Evolutionary conservation across 2,329 filamentous ascomycete genomes (phyloP).

Genomic region (Dryadomyces quercus-mongolicae): DNA sequence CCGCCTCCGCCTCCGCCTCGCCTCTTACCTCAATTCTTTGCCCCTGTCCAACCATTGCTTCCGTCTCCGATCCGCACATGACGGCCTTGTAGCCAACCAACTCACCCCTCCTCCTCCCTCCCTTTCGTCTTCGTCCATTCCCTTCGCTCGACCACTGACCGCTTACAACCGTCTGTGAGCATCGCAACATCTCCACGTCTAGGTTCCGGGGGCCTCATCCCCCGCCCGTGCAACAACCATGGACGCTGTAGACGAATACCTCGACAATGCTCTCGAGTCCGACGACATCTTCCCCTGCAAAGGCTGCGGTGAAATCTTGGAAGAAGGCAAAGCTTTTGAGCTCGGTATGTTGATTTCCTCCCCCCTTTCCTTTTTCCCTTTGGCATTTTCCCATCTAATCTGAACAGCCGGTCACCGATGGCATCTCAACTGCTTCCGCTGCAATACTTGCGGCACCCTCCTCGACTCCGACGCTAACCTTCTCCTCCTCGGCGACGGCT

Average conservation of each 20-base stretch:
- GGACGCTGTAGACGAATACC: conserved; percentile 47
- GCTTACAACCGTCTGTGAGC: background rate
- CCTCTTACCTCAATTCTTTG: no score
- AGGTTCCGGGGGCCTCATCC: conserved; percentile 3
- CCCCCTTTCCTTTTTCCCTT: background rate
- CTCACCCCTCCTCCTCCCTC: no score
- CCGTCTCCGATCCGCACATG: no score
- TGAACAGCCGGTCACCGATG: conserved; percentile 80
- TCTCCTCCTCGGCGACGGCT: conserved; percentile 90
- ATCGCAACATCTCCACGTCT: background rate
- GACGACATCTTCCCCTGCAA: conserved; percentile 86
- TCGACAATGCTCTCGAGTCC: conserved; percentile 56
- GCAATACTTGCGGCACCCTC: conserved; percentile 87
- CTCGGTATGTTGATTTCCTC: conserved; percentile 50
- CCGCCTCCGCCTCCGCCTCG: background rate
- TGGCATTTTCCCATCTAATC: background rate
- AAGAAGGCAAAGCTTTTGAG: conserved; percentile 98
- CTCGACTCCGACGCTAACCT: conserved; percentile 98
- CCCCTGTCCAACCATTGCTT: no score
- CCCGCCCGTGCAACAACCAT: conserved; percentile 21
- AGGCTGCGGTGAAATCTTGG: conserved; percentile 91
- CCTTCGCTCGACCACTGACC: background rate
- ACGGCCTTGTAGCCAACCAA: no score
- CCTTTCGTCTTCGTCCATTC: background rate
- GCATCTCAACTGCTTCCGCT: conserved; percentile 98